phyloP scores from a whole-genome alignment of 257 asterid genomes.

The Solanum sitiens region DNA sequence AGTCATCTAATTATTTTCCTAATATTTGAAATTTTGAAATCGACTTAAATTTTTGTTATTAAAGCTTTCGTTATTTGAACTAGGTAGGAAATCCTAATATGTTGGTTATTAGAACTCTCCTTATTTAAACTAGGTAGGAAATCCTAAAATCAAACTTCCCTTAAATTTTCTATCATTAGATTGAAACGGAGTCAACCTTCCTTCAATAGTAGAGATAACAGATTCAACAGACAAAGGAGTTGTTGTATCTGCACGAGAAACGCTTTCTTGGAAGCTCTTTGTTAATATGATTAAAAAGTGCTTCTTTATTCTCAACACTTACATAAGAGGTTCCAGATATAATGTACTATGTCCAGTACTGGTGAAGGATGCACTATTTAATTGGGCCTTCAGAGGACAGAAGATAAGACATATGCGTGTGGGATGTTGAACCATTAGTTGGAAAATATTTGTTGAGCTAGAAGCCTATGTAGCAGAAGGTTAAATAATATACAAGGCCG shows the following conservation, averaged over 20 bases:
- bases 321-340: not conserved
- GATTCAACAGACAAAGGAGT: not conserved
- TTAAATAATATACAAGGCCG: not conserved
- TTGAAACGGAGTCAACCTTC: not conserved
- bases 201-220: not conserved
- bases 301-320: not conserved
- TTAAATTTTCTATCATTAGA: not conserved
- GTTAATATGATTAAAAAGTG: not conserved
- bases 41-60: not conserved
- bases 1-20: not conserved
- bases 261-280: not conserved
- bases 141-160: not conserved
- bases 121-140: not conserved
- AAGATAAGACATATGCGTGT: not conserved
- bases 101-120: not conserved
- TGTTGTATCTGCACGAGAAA: not conserved
- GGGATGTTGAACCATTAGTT: not conserved
- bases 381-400: not conserved
- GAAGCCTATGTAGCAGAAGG: not conserved
- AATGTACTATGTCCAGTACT: not conserved
- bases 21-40: not conserved
- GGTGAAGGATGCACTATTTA: not conserved
- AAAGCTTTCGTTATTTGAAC: not conserved
- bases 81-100: not conserved
- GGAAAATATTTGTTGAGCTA: not conserved